Percentiles rank a stretch among this genome's conserved stretches.
phyloP scores from a whole-genome alignment of 352 stramenopile species.

The Pseudoperonospora humuli region DNA sequence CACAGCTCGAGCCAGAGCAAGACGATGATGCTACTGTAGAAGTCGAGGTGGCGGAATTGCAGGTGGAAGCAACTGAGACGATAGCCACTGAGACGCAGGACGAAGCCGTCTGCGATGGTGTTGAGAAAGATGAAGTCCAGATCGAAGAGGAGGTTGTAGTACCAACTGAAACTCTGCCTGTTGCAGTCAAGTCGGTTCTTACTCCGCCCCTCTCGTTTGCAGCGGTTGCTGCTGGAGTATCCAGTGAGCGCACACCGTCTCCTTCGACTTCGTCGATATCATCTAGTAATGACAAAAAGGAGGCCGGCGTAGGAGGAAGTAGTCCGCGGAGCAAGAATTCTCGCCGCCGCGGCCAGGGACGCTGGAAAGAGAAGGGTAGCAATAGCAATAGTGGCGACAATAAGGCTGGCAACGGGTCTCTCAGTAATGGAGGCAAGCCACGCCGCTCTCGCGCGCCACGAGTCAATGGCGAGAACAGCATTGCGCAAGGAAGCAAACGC shows the following conservation, averaged over 20 bases:
- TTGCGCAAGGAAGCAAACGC: constrained; percentile 11
- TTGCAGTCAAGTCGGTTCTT: constrained; percentile 18
- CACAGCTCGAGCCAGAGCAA: constrained; percentile 34
- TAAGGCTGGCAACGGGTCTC: constrained; percentile 24
- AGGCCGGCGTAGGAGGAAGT: constrained; percentile 5
- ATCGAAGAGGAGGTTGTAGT: constrained; percentile 14
- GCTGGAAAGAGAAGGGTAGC: constrained; percentile 32
- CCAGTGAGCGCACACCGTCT: constrained; percentile 16
- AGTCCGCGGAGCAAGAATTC: constrained; percentile 21
- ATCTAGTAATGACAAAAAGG: constrained; percentile 21
- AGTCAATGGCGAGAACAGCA: constrained; percentile 22
- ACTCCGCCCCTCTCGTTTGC: constrained; percentile 47
- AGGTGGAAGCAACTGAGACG: constrained; percentile 16
- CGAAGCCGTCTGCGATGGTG: constrained; percentile 12
- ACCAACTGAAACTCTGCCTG: constrained; percentile 2
- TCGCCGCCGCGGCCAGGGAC: constrained; percentile 30
- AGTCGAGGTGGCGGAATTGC: background rate
- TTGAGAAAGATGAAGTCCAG: constrained; percentile 2
- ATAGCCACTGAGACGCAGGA: constrained; percentile 11
- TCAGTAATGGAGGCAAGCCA: constrained; percentile 20
- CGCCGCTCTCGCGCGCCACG: constrained; percentile 27
- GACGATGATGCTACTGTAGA: constrained; percentile 2
- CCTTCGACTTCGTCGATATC: constrained; percentile 18
- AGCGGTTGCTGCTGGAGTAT: constrained; percentile 21
- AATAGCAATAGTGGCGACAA: constrained; percentile 26